phyloP scores from a whole-genome alignment of 257 asterid genomes.

The Misopates orontium region DNA sequence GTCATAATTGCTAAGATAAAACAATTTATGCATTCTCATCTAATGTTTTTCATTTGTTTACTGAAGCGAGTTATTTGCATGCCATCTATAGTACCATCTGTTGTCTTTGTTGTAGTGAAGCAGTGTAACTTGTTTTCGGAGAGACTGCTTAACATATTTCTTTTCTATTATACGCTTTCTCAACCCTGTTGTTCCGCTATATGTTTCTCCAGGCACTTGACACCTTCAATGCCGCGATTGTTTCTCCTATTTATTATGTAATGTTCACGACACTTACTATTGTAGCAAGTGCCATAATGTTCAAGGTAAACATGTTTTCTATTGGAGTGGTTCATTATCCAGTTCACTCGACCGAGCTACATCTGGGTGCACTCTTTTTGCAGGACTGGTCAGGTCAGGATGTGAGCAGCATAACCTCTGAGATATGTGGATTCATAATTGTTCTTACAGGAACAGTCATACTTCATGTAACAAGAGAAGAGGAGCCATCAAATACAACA shows the following conservation, averaged over 20 bases:
- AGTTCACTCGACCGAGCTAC: background rate
- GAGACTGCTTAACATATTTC: too few relatives aligned
- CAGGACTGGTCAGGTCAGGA: constrained; percentile 91
- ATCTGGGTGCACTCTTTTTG: background rate
- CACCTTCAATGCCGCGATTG: constrained; percentile 78
- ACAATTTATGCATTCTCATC: too few relatives aligned
- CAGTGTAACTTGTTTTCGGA: too few relatives aligned
- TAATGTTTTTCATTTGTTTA: background rate
- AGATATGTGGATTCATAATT: constrained; percentile 65
- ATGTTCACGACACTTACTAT: constrained; percentile 90
- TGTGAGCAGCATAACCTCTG: constrained; percentile 63
- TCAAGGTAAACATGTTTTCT: constrained; percentile 54
- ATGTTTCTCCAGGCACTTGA: constrained; percentile 67
- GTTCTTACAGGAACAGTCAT: constrained; percentile 73
- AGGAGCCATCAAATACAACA: constrained; percentile 50
- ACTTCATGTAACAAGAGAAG: constrained; percentile 78
- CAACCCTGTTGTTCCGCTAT: constrained; percentile 8
- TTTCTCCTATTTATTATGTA: constrained; percentile 86
- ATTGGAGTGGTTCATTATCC: constrained; percentile 13
- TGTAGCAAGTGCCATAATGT: constrained; percentile 83
- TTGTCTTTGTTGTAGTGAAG: too few relatives aligned
- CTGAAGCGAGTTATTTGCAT: background rate
- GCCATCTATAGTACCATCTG: too few relatives aligned
- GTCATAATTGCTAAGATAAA: too few relatives aligned
- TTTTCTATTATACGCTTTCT: background rate